Base-by-base conservation (phyloP, 1,284 basidiomycete species). In the Dichomitus squalens region DNA sequence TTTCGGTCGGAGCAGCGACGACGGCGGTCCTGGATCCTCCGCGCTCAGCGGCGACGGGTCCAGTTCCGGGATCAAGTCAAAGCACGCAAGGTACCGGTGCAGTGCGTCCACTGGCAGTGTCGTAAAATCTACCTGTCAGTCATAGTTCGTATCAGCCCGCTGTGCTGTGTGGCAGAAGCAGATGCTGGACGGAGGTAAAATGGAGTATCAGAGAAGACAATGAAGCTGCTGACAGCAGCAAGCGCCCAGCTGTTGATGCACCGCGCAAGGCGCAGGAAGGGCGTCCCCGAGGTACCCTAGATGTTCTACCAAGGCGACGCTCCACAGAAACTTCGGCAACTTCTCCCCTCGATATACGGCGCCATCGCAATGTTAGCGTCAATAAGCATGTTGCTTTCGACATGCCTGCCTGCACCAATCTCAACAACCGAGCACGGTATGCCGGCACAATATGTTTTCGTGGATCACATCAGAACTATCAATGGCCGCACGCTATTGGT, bases 71-170 rank as follows among this genome's bases (percentile, higher is more conserved):
- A 88, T 76, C 50, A 92, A 79, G 67, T 90, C 85, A 66, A 82
- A 87, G 54, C 87, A 83, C 14, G 79, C 77, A 55, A 92, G 80
- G 70, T 92, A 92, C 55, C 83, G 81, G 68, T 89, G 81, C 25
- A 92, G 73, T 14, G 81, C 79, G 31, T 79, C 71, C 21, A 75
- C 74, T 20, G 88, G 81, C 72, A 92, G 76, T 61, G 82, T 81
- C 43, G 77, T 75, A 68, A 92, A 91, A 69, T 92, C 87, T 63
- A 92, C 80, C 90, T 92, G 70, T 64, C 21, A 14, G 18, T 34
- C 43, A 60, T 53, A 25, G 58, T 52, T 57, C 52, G 49, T 60
- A 55, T 57, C 62, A 61, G 41, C 34, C 12, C 40, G 33, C 36
- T 59, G n/a, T n/a, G n/a, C n/a, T n/a, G n/a, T 29, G 29, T 44